Percentiles rank a stretch among this genome's conserved stretches.
Evolutionary conservation across 208 protist genomes (phyloP).

Genomic region (Acanthamoeba comandoni): DNA sequence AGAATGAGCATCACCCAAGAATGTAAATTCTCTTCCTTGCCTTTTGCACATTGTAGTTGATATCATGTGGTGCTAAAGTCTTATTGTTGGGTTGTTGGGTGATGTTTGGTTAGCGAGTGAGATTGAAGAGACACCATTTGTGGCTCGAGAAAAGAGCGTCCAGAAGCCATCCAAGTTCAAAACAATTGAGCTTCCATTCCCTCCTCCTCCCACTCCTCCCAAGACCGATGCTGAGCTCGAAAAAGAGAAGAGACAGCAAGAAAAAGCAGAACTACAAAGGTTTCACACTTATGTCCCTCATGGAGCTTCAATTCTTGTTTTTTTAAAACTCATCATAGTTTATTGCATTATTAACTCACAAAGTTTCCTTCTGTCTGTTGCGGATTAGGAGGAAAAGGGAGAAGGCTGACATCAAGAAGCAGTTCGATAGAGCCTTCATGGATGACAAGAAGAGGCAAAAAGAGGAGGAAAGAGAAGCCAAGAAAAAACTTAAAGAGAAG

Average conservation of each 20-base stretch:
- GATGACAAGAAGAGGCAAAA: slow-evolving; percentile 55
- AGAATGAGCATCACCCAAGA: slow-evolving; percentile 29
- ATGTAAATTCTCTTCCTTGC: slow-evolving; percentile 3
- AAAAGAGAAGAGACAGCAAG: slow-evolving; percentile 59
- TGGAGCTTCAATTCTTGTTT: too few relatives aligned
- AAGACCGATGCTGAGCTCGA: slow-evolving; percentile 72
- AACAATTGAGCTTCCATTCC: slow-evolving; percentile 44
- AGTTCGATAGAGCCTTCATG: slow-evolving; percentile 61
- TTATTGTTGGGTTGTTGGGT: background rate
- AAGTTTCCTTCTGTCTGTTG: too few relatives aligned
- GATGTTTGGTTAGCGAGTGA: background rate
- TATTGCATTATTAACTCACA: too few relatives aligned
- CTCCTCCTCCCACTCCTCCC: slow-evolving; percentile 41
- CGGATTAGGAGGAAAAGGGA: slow-evolving; percentile 22
- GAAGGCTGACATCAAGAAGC: slow-evolving; percentile 23
- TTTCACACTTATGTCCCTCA: too few relatives aligned
- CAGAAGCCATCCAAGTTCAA: slow-evolving; percentile 33
- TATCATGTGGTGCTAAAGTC: background rate
- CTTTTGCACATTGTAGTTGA: background rate
- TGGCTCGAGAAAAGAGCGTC: slow-evolving; percentile 66
- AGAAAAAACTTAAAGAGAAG: slow-evolving; percentile 51
- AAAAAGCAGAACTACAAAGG: slow-evolving; percentile 22
- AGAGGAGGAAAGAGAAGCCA: slow-evolving; percentile 43
- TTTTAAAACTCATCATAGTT: too few relatives aligned
- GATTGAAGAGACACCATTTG: slow-evolving; percentile 29